Base-by-base conservation (phyloP, 73 alveolate species). In the Paramecium primaurelia region DNA sequence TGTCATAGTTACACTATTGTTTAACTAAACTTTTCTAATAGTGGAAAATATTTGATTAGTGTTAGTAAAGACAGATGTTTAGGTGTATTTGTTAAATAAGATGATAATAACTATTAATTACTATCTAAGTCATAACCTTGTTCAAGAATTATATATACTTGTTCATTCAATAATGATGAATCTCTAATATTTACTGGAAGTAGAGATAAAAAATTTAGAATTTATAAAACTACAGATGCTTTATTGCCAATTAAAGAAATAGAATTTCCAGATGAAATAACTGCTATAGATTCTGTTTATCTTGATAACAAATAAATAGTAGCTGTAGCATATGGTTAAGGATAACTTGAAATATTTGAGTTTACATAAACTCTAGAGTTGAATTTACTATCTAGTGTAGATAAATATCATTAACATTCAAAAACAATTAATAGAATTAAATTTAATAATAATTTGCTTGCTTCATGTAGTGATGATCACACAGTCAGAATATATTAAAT, bases 131-230 rank as follows among this genome's bases (percentile, higher is more conserved):
- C 96, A 60, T 95, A 98, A 80, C 99, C 99, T 40, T 99, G 98
- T 92, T 93, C 96, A 49, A 94, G 99, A 88, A 95, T 97, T 75
- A 92, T 98, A 6, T 98, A 98, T 97, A 86, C 97, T 37, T 83
- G 97, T 85, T 92, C 99, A n/a, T 98, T 99, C 98, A 94, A 97
- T 59, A 96, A 93, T 80, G 99, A 98, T 95, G 99, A 97, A 77
- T 75, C 92, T 54, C 86, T 68, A 64, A 96, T 97, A 77, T 95
- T 94, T 6, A 97, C 99, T 7, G 99, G 99, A 25, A 94, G 99
- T 30, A 98, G 99, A 93, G 99, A 98, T 88, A 97, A 98, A 92
- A 83, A 94, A 92, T 37, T 93, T 12, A 93, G 92, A 71, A 88
- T 93, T 30, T 90, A 92, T 45, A 54, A 91, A 4, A 60, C 92